phyloP scores from a whole-genome alignment of 2,329 filamentous ascomycete species.

The Pseudocercospora cruenta region DNA sequence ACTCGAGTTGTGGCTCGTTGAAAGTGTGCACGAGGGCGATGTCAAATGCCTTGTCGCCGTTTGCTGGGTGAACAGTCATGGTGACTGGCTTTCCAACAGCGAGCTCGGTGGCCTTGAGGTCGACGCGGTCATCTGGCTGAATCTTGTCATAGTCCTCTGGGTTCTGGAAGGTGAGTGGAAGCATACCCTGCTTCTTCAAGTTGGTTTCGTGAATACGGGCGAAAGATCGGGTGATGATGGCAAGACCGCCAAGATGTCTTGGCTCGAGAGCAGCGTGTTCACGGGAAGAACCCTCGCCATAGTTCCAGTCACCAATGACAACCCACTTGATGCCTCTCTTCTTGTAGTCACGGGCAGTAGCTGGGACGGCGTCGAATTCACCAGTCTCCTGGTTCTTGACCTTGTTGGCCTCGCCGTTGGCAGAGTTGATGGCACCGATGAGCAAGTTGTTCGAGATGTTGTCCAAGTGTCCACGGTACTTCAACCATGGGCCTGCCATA shows the following conservation, averaged over 20 bases:
- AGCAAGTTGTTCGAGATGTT: slow-evolving; percentile 99
- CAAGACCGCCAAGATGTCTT: slow-evolving; percentile 92
- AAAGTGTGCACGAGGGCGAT: slow-evolving; percentile 90
- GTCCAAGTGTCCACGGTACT: slow-evolving; percentile 98
- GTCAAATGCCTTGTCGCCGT: slow-evolving; percentile 75
- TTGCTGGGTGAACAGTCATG: slow-evolving; percentile 87
- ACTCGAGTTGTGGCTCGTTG: slow-evolving; percentile 97
- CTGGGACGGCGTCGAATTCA: slow-evolving; percentile 85
- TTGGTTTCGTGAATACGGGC: slow-evolving; percentile 99
- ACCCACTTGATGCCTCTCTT: slow-evolving; percentile 95
- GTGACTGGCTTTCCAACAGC: slow-evolving; percentile 92
- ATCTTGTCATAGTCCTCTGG: slow-evolving; percentile 98
- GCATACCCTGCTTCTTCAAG: slow-evolving; percentile 99
- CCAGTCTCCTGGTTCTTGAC: slow-evolving; percentile 86
- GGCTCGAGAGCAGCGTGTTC: slow-evolving; percentile 98
- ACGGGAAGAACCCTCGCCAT: slow-evolving; percentile 95
- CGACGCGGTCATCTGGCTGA: slow-evolving; percentile 87
- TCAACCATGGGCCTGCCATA: slow-evolving; percentile 94
- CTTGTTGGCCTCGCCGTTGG: slow-evolving; percentile 97
- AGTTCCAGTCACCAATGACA: slow-evolving; percentile 99
- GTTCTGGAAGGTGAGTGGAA: slow-evolving; percentile 92
- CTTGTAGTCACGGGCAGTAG: slow-evolving; percentile 98
- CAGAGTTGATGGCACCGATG: slow-evolving; percentile 94
- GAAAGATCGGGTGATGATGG: slow-evolving; percentile 93
- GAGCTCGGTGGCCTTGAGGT: slow-evolving; percentile 85